A percentile compares a stretch with the other conserved stretches of the same genome.
Evolutionary conservation across 2,329 filamentous ascomycete species (phyloP).

Genomic region (Aspergillus novofumigatus): DNA sequence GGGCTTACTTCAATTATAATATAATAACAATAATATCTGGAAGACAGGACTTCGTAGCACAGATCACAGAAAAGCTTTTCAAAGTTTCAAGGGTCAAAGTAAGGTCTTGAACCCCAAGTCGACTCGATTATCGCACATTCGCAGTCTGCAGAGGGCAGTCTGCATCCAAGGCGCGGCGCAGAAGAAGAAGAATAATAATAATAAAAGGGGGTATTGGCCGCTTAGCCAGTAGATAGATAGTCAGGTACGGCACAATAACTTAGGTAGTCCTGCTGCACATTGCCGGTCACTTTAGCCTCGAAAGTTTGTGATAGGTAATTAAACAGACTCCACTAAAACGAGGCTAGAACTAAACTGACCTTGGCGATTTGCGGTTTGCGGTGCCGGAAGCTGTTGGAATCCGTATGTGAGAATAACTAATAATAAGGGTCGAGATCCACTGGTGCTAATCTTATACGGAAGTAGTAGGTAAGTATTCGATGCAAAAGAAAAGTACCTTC

Average conservation of each 20-base stretch:
- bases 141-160: not conserved
- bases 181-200: not conserved
- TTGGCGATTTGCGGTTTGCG: not conserved
- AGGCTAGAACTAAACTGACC: not conserved
- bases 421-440: not conserved
- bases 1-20: not conserved
- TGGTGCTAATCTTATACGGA: not conserved
- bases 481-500: not conserved
- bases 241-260: not conserved
- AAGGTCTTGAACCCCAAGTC: conserved; percentile 1
- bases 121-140: not conserved
- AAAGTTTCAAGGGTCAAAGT: not conserved
- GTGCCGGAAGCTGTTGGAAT: not conserved
- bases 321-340: not conserved
- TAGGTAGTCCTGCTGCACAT: not conserved
- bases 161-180: not conserved
- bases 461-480: too few species aligned
- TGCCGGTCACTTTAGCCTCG: not conserved
- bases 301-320: not conserved
- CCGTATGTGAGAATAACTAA: not conserved
- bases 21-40: not conserved
- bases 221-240: conserved; percentile 5
- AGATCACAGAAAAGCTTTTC: not conserved
- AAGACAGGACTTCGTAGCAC: not conserved
- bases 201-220: conserved; percentile 5